phyloP scores from a whole-genome alignment of 1,284 basidiomycete genomes.

The Agroathelia rolfsii region DNA sequence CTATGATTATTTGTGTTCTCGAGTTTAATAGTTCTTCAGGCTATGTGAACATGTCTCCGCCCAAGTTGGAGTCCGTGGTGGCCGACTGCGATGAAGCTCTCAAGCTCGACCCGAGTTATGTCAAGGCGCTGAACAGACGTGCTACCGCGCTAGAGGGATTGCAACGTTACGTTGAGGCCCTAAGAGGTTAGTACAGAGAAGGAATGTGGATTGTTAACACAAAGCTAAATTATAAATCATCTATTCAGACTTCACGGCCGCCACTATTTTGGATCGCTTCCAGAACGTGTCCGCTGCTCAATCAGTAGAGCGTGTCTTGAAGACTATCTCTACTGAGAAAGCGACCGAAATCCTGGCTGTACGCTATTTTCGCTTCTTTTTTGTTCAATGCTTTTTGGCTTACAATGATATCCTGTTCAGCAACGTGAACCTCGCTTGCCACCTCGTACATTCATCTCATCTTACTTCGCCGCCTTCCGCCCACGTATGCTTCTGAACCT shows the following conservation, averaged over 20 bases:
- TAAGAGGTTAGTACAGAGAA: constrained; percentile 55
- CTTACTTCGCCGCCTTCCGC: constrained; percentile 97
- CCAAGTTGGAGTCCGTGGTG: constrained; percentile 80
- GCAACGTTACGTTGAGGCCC: constrained; percentile 62
- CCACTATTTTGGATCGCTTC: constrained; percentile 92
- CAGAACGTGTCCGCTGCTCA: constrained; percentile 72
- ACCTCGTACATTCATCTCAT: constrained; percentile 87
- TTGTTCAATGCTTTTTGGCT: constrained; percentile 4
- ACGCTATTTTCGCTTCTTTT: constrained; percentile 14
- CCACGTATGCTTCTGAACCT: too few species aligned
- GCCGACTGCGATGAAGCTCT: constrained; percentile 88
- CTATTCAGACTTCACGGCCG: constrained; percentile 98
- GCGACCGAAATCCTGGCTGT: constrained; percentile 64
- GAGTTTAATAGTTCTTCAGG: constrained; percentile 49
- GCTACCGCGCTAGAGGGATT: constrained; percentile 81
- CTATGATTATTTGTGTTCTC: too few species aligned
- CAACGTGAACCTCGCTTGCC: constrained; percentile 80
- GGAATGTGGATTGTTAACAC: not conserved
- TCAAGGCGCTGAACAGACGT: constrained; percentile 93
- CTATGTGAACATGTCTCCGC: constrained; percentile 86
- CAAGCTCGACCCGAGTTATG: constrained; percentile 76
- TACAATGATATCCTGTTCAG: constrained; percentile 23
- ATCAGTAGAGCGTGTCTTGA: constrained; percentile 87
- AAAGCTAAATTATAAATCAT: too few species aligned
- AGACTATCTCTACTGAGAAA: constrained; percentile 69